Evolutionary conservation across 164 flowering plant genomes (phyloP).

Genomic region (Macadamia integrifolia): DNA sequence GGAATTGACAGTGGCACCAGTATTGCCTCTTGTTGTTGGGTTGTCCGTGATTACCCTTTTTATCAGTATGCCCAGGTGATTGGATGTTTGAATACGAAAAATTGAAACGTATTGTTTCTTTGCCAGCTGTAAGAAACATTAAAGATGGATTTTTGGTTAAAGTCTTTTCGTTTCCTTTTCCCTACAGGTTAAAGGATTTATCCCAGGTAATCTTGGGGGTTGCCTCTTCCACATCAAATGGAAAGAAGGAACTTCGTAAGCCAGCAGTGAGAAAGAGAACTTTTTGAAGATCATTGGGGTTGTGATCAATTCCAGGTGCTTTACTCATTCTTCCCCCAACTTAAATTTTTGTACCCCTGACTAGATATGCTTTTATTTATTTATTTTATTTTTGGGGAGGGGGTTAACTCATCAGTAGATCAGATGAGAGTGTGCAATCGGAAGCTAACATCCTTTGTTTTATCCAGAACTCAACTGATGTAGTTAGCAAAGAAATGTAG

Average conservation of each 20-base stretch:
- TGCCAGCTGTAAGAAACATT: not conserved
- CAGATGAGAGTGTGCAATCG: no score
- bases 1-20: conserved; percentile 91
- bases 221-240: conserved; percentile 41
- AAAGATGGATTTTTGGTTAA: not conserved
- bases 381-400: no score
- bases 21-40: conserved; percentile 76
- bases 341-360: no score
- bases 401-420: no score
- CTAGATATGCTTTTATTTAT: not conserved
- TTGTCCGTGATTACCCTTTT: conserved; percentile 65
- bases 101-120: not conserved
- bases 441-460: no score
- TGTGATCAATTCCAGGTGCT: not conserved
- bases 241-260: conserved; percentile 57
- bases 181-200: conserved; percentile 66
- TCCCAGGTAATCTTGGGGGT: conserved; percentile 44
- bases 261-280: conserved; percentile 66
- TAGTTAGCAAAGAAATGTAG: no score
- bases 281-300: conserved; percentile 30
- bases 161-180: not conserved
- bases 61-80: conserved; percentile 82
- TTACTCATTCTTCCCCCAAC: not conserved
- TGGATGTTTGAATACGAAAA: not conserved
- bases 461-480: no score